Percentiles rank a stretch among this genome's conserved stretches.
Evolutionary conservation across 164 flowering plant species (phyloP).

Genomic region (Vitis vinifera): DNA sequence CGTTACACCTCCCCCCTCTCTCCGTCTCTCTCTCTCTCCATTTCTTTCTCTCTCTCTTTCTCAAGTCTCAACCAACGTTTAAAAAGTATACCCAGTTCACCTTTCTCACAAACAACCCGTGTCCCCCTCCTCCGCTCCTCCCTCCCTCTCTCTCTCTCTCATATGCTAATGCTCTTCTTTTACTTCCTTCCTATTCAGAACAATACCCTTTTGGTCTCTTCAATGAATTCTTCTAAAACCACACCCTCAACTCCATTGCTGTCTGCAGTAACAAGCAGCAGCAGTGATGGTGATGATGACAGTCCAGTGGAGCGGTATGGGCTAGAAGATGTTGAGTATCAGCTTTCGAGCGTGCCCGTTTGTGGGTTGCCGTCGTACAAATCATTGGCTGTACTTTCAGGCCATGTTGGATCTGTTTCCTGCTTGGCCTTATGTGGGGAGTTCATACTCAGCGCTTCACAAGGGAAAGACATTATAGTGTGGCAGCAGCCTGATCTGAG

Average conservation of each 20-base stretch:
- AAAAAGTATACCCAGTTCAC: not conserved
- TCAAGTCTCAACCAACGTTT: too few species aligned
- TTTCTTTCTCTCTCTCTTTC: too few species aligned
- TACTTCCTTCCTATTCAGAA: not conserved
- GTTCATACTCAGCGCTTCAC: constrained; percentile 87
- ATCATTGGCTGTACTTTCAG: constrained; percentile 69
- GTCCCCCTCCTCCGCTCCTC: constrained; percentile 5
- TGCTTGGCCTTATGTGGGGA: constrained; percentile 91
- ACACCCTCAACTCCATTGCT: constrained; percentile 45
- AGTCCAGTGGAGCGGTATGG: not conserved
- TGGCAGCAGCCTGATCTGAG: constrained; percentile 97
- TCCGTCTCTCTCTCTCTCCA: not conserved
- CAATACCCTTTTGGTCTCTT: not conserved
- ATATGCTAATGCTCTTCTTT: not conserved
- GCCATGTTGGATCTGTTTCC: constrained; percentile 80
- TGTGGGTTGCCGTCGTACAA: constrained; percentile 30
- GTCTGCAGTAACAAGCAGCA: constrained; percentile 19
- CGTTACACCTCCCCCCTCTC: constrained; percentile 31
- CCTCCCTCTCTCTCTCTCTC: not conserved
- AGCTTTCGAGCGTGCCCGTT: constrained; percentile 15
- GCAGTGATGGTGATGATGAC: constrained; percentile 2
- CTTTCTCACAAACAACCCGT: constrained; percentile 19
- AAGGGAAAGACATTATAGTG: constrained; percentile 87
- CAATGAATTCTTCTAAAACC: constrained; percentile 15
- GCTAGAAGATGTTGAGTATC: constrained; percentile 13